Percentiles rank a stretch among this genome's conserved stretches.
phyloP scores from a whole-genome alignment of 2,329 filamentous ascomycete species.

The Fusarium tanahbumbuense region DNA sequence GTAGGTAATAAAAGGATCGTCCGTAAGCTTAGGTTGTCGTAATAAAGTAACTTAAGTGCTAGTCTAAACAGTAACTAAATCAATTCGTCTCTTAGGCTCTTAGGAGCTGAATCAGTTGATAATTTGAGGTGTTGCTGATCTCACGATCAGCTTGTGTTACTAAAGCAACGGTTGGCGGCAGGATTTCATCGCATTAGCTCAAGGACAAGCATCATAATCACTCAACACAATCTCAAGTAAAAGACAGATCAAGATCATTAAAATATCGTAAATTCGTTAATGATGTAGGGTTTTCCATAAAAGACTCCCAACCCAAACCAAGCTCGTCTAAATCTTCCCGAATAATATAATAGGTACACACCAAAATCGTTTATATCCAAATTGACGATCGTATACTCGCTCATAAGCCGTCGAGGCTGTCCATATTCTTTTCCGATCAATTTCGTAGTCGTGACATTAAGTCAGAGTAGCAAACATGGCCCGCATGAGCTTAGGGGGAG shows the following conservation, averaged over 20 bases:
- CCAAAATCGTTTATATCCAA: background rate
- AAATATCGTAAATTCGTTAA: constrained; percentile 34
- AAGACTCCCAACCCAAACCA: constrained; percentile 22
- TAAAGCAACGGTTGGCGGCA: too few relatives aligned
- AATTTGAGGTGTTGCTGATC: too few relatives aligned
- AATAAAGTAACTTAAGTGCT: too few relatives aligned
- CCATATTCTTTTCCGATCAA: constrained; percentile 21
- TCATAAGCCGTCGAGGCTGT: constrained; percentile 18
- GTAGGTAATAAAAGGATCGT: too few relatives aligned
- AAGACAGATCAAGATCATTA: background rate
- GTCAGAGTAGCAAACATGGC: constrained; percentile 79
- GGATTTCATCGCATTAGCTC: too few relatives aligned
- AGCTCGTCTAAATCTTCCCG: constrained; percentile 30
- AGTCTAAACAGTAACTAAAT: too few relatives aligned
- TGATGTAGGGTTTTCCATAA: constrained; percentile 35
- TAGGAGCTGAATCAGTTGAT: too few relatives aligned
- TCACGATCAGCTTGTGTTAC: too few relatives aligned
- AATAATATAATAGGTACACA: constrained; percentile 12
- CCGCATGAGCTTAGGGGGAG: constrained; percentile 71
- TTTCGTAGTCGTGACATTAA: constrained; percentile 49
- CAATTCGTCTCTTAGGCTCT: too few relatives aligned
- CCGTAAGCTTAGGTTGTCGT: too few relatives aligned
- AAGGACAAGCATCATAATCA: background rate
- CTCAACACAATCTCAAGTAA: background rate
- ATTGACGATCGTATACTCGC: constrained; percentile 17